phyloP scores from a whole-genome alignment of 1,284 basidiomycete genomes.

The Rhodotorula sp. region DNA sequence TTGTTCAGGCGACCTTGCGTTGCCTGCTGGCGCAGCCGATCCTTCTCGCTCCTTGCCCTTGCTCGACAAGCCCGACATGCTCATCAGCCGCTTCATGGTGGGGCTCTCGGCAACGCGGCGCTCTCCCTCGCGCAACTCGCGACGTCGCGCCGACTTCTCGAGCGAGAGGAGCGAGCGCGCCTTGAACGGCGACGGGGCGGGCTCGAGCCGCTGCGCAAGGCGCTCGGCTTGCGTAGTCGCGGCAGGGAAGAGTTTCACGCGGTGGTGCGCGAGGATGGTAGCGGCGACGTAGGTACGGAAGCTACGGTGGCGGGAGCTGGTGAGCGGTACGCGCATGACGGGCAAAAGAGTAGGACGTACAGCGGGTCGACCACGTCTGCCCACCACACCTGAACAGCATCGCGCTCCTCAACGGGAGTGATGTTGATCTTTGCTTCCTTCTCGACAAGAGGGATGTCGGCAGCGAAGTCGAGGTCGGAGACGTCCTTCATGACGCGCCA shows the following conservation, averaged over 20 bases:
- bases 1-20: not conserved
- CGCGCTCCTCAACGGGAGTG: conserved; percentile 8
- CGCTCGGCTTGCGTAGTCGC: conserved; percentile 19
- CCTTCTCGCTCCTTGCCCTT: conserved; percentile 1
- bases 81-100: conserved; percentile 40
- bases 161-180: conserved; percentile 40
- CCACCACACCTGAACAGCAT: conserved; percentile 42
- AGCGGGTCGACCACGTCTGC: conserved; percentile 38
- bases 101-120: conserved; percentile 35
- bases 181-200: conserved; percentile 38
- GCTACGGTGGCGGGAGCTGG: not conserved
- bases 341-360: conserved; percentile 6
- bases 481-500: conserved; percentile 42
- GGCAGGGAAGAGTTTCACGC: conserved; percentile 40
- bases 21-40: not conserved
- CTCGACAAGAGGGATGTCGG: not conserved
- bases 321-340: not conserved
- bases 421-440: not conserved
- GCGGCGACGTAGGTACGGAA: conserved; percentile 17
- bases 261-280: conserved; percentile 29
- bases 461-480: conserved; percentile 3
- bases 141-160: conserved; percentile 32
- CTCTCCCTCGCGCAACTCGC: conserved; percentile 13
- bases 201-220: conserved; percentile 21
- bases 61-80: not conserved